Evolutionary conservation across 371 early-diverging fungal species (phyloP).

Genomic region (Catenaria anguillulae): DNA sequence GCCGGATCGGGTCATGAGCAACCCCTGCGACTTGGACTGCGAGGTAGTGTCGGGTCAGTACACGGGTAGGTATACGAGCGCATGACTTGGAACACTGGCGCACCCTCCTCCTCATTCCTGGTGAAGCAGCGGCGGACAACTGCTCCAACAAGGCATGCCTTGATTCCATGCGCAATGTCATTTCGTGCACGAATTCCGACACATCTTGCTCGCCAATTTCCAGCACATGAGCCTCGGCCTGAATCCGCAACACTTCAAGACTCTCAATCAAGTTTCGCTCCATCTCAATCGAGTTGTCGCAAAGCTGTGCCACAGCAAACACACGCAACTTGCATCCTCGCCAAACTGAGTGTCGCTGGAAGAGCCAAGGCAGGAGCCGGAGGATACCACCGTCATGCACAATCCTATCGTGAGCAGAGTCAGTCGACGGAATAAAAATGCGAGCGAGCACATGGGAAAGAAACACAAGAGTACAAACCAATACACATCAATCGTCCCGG

Average conservation of each 20-base stretch:
- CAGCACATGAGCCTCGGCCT: slow-evolving; percentile 16
- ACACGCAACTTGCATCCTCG: slow-evolving; percentile 16
- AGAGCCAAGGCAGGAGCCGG: slow-evolving; percentile 16
- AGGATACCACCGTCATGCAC: slow-evolving; percentile 21
- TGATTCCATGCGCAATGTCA: slow-evolving; percentile 13
- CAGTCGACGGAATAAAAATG: too few relatives aligned
- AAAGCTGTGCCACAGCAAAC: slow-evolving; percentile 17
- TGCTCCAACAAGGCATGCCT: slow-evolving; percentile 7
- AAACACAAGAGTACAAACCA: too few relatives aligned
- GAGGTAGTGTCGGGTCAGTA: too few relatives aligned
- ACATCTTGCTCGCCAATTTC: slow-evolving; percentile 15
- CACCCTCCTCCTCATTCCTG: not conserved
- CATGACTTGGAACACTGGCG: not conserved
- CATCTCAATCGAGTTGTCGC: slow-evolving; percentile 15
- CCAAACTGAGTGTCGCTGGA: slow-evolving; percentile 17
- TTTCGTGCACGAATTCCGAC: slow-evolving; percentile 12
- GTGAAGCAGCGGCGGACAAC: not conserved
- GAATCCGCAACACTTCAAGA: slow-evolving; percentile 15
- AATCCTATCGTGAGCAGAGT: too few relatives aligned
- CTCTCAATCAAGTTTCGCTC: slow-evolving; percentile 8
- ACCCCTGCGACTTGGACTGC: not conserved
- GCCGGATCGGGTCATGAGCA: not conserved
- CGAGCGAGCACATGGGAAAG: too few relatives aligned
- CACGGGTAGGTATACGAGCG: not conserved
- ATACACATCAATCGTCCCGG: slow-evolving; percentile 18